phyloP scores from a whole-genome alignment of 2,329 filamentous ascomycete genomes.

The Cercospora sp. region DNA sequence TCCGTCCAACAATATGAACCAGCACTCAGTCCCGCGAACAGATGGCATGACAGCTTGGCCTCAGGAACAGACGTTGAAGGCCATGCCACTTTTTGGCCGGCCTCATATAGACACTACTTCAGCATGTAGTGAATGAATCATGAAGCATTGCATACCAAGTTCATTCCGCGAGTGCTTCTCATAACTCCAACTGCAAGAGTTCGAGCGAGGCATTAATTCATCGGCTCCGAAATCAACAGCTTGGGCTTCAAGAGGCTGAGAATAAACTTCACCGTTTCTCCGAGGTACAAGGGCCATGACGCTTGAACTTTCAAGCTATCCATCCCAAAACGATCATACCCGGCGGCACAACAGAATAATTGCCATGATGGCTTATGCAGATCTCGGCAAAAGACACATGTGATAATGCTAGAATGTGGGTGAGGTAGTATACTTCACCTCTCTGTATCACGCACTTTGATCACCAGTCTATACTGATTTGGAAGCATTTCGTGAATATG shows the following conservation, averaged over 20 bases:
- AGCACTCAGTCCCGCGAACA: background rate
- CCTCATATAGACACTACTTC: background rate
- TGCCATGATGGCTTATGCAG: background rate
- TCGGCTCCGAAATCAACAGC: constrained; percentile 6
- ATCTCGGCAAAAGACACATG: background rate
- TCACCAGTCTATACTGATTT: background rate
- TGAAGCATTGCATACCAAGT: background rate
- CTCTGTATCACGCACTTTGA: background rate
- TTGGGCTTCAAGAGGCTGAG: background rate
- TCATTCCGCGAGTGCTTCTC: background rate
- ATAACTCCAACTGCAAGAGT: background rate
- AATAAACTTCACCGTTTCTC: background rate
- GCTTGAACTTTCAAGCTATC: background rate
- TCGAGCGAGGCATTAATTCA: background rate
- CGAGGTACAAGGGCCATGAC: constrained; percentile 6
- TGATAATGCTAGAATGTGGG: background rate
- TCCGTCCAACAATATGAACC: background rate
- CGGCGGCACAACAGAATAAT: constrained; percentile 5
- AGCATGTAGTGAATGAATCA: background rate
- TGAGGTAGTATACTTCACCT: background rate
- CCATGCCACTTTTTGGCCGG: background rate
- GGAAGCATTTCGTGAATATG: constrained; percentile 7
- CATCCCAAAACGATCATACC: constrained; percentile 8
- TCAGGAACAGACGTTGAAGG: background rate
- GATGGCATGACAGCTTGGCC: background rate